Percentiles rank a stretch among this genome's conserved stretches.
These are phyloP conservation scores for Trichosporon ovoides DNA, from an alignment of 1,284 basidiomycete species.

Conservation along the genomic window DNA sequence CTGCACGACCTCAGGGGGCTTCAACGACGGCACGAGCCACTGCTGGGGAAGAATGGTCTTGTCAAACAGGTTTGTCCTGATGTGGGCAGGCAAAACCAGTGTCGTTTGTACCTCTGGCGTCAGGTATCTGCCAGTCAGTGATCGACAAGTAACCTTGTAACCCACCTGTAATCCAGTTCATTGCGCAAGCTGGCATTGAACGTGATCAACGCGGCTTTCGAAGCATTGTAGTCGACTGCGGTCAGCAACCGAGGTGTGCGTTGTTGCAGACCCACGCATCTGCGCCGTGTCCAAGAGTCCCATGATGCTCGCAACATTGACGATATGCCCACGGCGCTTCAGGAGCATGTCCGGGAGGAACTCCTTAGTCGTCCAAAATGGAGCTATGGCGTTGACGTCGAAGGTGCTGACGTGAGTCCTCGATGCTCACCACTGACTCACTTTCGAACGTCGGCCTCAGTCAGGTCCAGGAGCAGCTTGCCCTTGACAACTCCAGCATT, in stretches of 20 bases:
- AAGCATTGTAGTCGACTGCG: slow-evolving; percentile 77
- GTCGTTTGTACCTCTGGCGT: slow-evolving; percentile 72
- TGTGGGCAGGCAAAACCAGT: slow-evolving; percentile 68
- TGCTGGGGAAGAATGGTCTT: slow-evolving; percentile 55
- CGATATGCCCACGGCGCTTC: slow-evolving; percentile 73
- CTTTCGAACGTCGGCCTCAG: slow-evolving; percentile 71
- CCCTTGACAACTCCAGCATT: slow-evolving; percentile 95
- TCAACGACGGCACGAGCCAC: slow-evolving; percentile 61
- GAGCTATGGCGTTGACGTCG: slow-evolving; percentile 76
- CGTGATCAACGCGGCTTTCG: slow-evolving; percentile 73
- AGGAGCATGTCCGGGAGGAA: slow-evolving; percentile 89
- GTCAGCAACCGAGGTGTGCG: background rate
- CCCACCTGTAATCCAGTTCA: slow-evolving; percentile 69
- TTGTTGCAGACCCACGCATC: slow-evolving; percentile 59
- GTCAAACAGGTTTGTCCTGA: slow-evolving; percentile 68
- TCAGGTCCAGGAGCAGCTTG: slow-evolving; percentile 73
- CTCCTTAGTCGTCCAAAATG: slow-evolving; percentile 85
- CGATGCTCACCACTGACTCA: slow-evolving; percentile 46
- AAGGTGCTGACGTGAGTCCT: slow-evolving; percentile 63
- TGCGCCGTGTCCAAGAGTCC: slow-evolving; percentile 69
- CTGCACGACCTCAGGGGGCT: slow-evolving; percentile 69
- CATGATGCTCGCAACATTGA: slow-evolving; percentile 75
- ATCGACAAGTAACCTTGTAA: background rate
- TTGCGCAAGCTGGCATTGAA: slow-evolving; percentile 74
- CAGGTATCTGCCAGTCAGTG: slow-evolving; percentile 56